Percentiles rank a stretch among this genome's conserved stretches.
Evolutionary conservation across 1,139 yeast genomes (phyloP).

Genomic region (Yamadazyma membranifaciens): DNA sequence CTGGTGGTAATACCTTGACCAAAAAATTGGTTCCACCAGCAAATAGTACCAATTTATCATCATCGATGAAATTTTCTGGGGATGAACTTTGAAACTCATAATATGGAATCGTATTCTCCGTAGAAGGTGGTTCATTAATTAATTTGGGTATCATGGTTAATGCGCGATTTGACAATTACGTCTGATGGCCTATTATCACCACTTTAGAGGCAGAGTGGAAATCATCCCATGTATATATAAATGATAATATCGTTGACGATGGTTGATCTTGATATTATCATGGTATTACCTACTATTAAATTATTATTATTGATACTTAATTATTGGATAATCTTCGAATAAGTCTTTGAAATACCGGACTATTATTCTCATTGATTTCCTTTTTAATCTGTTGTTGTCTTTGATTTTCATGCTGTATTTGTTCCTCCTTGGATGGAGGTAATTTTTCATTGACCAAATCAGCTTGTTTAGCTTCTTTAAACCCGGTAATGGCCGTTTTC

Average conservation of each 20-base stretch:
- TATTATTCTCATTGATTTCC: conserved; percentile 38
- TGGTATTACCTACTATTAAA: conserved; percentile 16
- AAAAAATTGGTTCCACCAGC: conserved; percentile 33
- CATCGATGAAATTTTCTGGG: conserved; percentile 41
- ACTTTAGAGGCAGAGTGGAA: not conserved
- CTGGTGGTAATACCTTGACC: conserved; percentile 17
- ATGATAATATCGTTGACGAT: too few relatives aligned
- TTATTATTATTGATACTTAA: too few relatives aligned
- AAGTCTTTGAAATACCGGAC: conserved; percentile 43
- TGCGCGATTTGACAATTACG: not conserved
- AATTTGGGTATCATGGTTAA: conserved; percentile 3
- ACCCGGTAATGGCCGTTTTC: conserved; percentile 63
- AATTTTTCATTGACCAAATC: conserved; percentile 84
- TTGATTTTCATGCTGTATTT: conserved; percentile 44
- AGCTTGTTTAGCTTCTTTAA: conserved; percentile 82
- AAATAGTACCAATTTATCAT: conserved; percentile 42
- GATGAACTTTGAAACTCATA: conserved; percentile 35
- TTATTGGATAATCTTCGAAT: conserved; percentile 36
- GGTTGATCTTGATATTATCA: too few relatives aligned
- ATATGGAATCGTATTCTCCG: conserved; percentile 42
- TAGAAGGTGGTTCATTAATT: conserved; percentile 33
- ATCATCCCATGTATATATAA: not conserved
- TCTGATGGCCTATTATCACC: not conserved
- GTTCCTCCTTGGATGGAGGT: conserved; percentile 77
- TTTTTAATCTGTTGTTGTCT: conserved; percentile 38